Base-by-base conservation (phyloP, 1,284 basidiomycete genomes). In the Trichosporon faecale region DNA sequence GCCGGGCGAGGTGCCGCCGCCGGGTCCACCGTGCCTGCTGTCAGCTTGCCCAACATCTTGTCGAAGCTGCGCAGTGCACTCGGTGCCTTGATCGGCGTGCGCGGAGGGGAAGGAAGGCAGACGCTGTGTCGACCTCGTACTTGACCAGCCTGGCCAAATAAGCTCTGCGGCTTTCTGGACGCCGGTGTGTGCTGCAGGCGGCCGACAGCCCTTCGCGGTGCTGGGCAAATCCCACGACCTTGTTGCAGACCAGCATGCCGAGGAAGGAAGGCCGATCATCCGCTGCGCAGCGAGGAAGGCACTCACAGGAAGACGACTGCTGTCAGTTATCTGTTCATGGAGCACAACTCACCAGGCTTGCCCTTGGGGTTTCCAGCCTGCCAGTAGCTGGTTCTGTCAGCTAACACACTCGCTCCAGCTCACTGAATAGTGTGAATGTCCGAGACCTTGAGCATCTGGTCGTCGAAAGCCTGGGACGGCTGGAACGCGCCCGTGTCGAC, bases 361-460 rank as follows among this genome's bases (percentile, higher is more conserved):
- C 92, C 92, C 33, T 89, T 85, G 71, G 87, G 88, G 75, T 91
- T 93, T 61, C 93, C 93, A 73, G 88, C 89, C 65, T 93, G 76
- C 80, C 93, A 91, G 77, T 91, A 94, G 84, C 92, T 94, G 73
- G 40, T 1, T 66, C 49, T 11, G 9, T 49, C 23, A 64, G 64
- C n/a, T 27, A 6, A 37, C 46, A 1, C 5, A 21, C 8, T 21
- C 11, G 16, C 16, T 1, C 7, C 25, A 8, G n/a, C 91, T 80
- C 77, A 93, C 93, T 94, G 89, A 70, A 94, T 86, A 6, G 87
- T 88, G 81, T 94, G 93, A n/a, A 91, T 81, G 68, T 89, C 87
- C 9, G 89, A 90, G 3, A 94, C 91, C 76, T 91, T 89, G 70
- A 94, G 86, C 60, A 76, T 87, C 4, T 89, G 91, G 6, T 84